These are phyloP conservation scores for Alternaria angustiovoidea DNA, from an alignment of 2,329 filamentous ascomycete genomes.

Conservation along the genomic window DNA sequence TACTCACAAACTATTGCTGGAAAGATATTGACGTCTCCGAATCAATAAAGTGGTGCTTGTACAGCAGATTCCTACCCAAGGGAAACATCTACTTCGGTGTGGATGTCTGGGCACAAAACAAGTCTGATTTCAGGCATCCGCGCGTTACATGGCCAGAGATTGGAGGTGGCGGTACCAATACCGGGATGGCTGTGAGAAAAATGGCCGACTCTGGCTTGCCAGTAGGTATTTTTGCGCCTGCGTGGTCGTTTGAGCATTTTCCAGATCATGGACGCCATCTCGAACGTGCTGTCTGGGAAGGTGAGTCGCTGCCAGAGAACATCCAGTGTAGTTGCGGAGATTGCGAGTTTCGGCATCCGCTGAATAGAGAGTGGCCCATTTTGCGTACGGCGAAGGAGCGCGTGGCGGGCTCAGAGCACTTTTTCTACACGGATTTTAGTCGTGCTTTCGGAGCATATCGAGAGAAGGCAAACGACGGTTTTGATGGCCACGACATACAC, in stretches of 20 bases:
- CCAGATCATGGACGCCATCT: conserved; percentile 31
- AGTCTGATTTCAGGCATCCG: conserved; percentile 33
- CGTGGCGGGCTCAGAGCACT: conserved; percentile 45
- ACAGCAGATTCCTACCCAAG: conserved; percentile 30
- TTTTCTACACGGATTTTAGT: conserved; percentile 52
- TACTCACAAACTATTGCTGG: conserved; percentile 60
- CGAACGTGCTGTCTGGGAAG: conserved; percentile 50
- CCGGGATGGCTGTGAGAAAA: conserved; percentile 50
- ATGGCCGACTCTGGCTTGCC: conserved; percentile 48
- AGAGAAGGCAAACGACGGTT: conserved; percentile 22
- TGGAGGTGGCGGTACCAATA: conserved; percentile 54
- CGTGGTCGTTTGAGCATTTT: conserved; percentile 59
- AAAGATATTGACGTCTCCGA: conserved; percentile 35
- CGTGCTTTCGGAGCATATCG: conserved; percentile 39
- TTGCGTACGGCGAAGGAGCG: conserved; percentile 36
- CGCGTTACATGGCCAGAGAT: conserved; percentile 50
- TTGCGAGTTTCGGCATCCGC: conserved; percentile 23
- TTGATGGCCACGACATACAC: conserved; percentile 27
- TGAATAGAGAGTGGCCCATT: conserved; percentile 38
- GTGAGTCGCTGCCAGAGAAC: conserved; percentile 31
- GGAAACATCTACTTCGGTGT: conserved; percentile 53
- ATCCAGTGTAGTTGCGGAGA: conserved; percentile 48
- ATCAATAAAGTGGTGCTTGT: conserved; percentile 36
- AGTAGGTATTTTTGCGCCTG: conserved; percentile 57
- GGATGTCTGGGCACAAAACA: conserved; percentile 58